phyloP scores from a whole-genome alignment of 805 yeast genomes.

The Isabelozyma rhagii region DNA sequence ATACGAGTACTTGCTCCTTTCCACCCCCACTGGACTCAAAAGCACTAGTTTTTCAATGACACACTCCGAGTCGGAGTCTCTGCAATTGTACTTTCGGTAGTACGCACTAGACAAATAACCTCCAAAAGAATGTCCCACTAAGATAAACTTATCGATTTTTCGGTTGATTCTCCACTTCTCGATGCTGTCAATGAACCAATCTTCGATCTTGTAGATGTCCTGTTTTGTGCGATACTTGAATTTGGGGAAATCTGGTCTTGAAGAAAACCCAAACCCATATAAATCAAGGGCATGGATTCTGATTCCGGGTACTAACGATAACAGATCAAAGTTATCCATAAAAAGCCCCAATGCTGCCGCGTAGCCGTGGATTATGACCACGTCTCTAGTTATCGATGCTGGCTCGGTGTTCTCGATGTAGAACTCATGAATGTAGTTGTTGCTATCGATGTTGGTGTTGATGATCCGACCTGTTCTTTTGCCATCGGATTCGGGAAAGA shows the following conservation, averaged over 20 bases:
- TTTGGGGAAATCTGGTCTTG: constrained; percentile 48
- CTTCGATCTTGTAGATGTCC: constrained; percentile 35
- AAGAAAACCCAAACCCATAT: constrained; percentile 69
- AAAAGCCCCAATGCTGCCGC: constrained; percentile 89
- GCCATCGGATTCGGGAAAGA: constrained; percentile 52
- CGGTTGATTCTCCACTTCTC: constrained; percentile 41
- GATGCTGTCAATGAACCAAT: constrained; percentile 43
- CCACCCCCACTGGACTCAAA: constrained; percentile 44
- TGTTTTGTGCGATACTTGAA: constrained; percentile 25
- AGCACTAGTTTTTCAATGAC: constrained; percentile 37
- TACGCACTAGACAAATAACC: constrained; percentile 43
- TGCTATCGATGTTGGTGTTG: constrained; percentile 54
- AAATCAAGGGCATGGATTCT: constrained; percentile 67
- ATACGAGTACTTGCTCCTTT: constrained; percentile 29
- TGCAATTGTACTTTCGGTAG: constrained; percentile 37
- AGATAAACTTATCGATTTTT: constrained; percentile 29
- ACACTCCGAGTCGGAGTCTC: constrained; percentile 11
- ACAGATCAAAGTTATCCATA: constrained; percentile 59
- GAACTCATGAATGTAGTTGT: constrained; percentile 73
- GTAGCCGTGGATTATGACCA: constrained; percentile 86
- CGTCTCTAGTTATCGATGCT: constrained; percentile 23
- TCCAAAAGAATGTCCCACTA: constrained; percentile 45
- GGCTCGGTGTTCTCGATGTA: constrained; percentile 47
- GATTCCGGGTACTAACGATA: constrained; percentile 49
- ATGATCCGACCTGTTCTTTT: constrained; percentile 44